Evolutionary conservation across 306 rosid species (phyloP).

Genomic region (Fagus crenata): DNA sequence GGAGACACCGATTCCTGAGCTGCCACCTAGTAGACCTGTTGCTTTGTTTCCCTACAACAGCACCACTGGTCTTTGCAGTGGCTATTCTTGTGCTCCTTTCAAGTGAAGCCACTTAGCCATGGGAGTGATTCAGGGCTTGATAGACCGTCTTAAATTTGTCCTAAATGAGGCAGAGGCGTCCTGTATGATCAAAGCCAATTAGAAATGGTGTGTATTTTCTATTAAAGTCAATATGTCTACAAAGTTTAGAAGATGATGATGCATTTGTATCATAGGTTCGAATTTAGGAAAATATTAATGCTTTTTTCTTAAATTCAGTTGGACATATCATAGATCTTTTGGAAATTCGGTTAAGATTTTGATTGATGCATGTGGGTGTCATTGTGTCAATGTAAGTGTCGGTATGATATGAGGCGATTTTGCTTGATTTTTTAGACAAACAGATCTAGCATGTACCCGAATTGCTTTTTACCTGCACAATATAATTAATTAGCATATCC

Average conservation of each 20-base stretch:
- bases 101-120: conserved; percentile 22
- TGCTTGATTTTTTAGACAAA: neutral
- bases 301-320: no score
- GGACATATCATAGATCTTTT: no score
- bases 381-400: neutral
- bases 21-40: conserved; percentile 65
- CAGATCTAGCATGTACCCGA: no score
- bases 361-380: neutral
- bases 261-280: neutral
- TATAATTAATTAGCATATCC: no score
- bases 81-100: conserved; percentile 59
- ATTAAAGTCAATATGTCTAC: neutral
- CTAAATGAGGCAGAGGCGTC: neutral
- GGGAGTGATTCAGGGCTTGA: neutral
- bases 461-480: no score
- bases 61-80: conserved; percentile 63
- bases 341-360: neutral
- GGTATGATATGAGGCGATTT: neutral
- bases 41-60: conserved; percentile 70
- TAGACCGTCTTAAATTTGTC: neutral
- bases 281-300: neutral
- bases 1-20: conserved; percentile 60
- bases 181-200: neutral
- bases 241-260: neutral
- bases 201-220: neutral